Percentiles rank a stretch among this genome's conserved stretches.
These are phyloP conservation scores for Plantago major DNA, from an alignment of 257 asterid genomes.

Conservation along the genomic window DNA sequence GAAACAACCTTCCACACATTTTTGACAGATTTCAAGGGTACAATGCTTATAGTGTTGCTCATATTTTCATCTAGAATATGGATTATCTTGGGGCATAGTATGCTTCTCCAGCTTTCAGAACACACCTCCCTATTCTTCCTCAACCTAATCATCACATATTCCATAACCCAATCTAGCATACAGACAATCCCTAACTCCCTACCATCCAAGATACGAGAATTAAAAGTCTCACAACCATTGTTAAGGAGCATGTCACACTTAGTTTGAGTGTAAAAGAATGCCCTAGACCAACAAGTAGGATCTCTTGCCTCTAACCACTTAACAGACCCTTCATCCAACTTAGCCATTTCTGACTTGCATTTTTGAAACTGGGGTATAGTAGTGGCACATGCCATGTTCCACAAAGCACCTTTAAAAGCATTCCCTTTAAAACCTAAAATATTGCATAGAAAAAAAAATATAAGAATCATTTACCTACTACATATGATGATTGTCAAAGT, in stretches of 20 bases:
- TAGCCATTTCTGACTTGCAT: background rate
- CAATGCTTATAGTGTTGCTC: too few relatives aligned
- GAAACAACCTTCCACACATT: too few relatives aligned
- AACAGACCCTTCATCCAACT: background rate
- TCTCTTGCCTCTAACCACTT: background rate
- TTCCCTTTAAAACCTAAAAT: background rate
- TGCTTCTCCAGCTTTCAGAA: background rate
- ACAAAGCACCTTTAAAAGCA: background rate
- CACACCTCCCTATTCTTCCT: background rate
- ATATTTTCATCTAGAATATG: too few relatives aligned
- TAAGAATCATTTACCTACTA: too few relatives aligned
- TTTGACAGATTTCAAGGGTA: too few relatives aligned
- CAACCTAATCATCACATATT: background rate
- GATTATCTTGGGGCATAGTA: background rate
- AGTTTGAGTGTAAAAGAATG: background rate
- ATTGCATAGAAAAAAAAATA: too few relatives aligned
- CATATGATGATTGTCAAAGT: too few relatives aligned
- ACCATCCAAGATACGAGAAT: background rate
- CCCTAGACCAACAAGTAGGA: background rate
- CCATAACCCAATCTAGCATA: background rate
- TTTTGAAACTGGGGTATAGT: background rate
- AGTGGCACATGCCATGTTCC: background rate
- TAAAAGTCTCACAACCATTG: background rate
- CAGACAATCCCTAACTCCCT: background rate
- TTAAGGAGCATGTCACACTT: background rate